Evolutionary conservation across 441 rosid genomes (phyloP).

Genomic region (Corymbia citriodora): DNA sequence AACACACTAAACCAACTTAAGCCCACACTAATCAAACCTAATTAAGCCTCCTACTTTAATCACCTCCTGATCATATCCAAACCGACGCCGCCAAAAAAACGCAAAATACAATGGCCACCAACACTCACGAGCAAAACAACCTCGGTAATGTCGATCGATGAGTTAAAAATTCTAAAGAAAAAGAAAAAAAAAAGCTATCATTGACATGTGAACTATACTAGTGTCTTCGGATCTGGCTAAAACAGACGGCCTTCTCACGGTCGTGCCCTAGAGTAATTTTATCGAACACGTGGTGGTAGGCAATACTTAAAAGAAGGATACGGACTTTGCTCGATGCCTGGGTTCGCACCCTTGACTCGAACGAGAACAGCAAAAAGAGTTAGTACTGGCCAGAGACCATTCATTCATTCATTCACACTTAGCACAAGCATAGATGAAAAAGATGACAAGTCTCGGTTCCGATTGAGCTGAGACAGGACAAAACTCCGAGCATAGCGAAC

Average conservation of each 20-base stretch:
- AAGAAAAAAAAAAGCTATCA: not conserved
- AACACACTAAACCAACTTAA: not conserved
- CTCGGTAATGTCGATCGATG: not conserved
- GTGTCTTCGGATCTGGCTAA: not conserved
- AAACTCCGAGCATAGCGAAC: no score
- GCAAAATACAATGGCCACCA: no score
- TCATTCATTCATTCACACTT: not conserved
- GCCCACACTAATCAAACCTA: not conserved
- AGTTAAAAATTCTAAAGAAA: no score
- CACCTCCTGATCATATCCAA: no score
- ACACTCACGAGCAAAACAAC: no score
- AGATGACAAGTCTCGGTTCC: not conserved
- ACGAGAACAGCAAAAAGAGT: not conserved
- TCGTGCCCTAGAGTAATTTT: fast-evolving
- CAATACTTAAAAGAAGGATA: not conserved
- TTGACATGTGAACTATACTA: not conserved
- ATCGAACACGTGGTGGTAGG: not conserved
- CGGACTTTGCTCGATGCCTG: not conserved
- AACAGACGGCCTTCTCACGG: not conserved
- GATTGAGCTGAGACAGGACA: no score
- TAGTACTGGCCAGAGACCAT: not conserved
- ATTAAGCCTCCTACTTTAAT: no score
- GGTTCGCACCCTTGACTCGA: not conserved
- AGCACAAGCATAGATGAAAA: not conserved
- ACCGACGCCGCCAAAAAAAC: no score